A percentile compares a stretch with the other conserved stretches of the same genome.
Conservation (phyloP, 2,329 filamentous ascomycete species). For the Botrytis cinerea region DNA sequence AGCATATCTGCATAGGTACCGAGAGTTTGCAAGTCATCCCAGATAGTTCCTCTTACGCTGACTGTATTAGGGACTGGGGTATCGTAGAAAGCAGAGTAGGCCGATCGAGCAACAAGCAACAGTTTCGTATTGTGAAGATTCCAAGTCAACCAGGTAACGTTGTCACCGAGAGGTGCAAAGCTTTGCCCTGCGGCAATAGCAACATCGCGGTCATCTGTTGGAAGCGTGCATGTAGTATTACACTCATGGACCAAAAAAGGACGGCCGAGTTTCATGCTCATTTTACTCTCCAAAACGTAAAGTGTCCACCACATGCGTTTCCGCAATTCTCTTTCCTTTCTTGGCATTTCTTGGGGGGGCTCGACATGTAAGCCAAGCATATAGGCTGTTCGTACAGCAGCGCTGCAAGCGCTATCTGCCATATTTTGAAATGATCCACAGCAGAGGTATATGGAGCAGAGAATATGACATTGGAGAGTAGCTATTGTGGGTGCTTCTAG, state of each 20-base stretch:
- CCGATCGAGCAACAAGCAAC: conserved; percentile 37
- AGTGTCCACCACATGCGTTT: conserved; percentile 51
- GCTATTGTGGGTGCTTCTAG: conserved; percentile 45
- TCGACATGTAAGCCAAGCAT: conserved; percentile 47
- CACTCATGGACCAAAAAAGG: conserved; percentile 40
- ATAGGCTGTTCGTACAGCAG: conserved; percentile 44
- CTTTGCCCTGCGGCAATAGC: conserved; percentile 36
- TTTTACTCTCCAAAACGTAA: conserved; percentile 47
- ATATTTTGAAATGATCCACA: conserved; percentile 46
- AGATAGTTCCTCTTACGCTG: conserved; percentile 33
- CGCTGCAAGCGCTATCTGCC: conserved; percentile 42
- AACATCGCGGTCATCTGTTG: conserved; percentile 40
- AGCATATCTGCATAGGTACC: conserved; percentile 40
- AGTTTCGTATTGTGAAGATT: conserved; percentile 40
- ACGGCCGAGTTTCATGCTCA: conserved; percentile 44
- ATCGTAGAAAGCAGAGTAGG: conserved; percentile 41
- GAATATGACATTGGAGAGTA: conserved; percentile 47
- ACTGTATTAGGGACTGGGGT: conserved; percentile 35
- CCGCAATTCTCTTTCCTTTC: conserved; percentile 43
- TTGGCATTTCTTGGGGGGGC: conserved; percentile 41
- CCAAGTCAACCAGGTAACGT: conserved; percentile 42
- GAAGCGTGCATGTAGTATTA: conserved; percentile 40
- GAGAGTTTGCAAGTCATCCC: conserved; percentile 39
- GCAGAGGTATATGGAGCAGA: conserved; percentile 45
- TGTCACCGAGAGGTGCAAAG: conserved; percentile 38